phyloP scores from a whole-genome alignment of 2,329 filamentous ascomycete genomes.

The Colletotrichum theobromicola region DNA sequence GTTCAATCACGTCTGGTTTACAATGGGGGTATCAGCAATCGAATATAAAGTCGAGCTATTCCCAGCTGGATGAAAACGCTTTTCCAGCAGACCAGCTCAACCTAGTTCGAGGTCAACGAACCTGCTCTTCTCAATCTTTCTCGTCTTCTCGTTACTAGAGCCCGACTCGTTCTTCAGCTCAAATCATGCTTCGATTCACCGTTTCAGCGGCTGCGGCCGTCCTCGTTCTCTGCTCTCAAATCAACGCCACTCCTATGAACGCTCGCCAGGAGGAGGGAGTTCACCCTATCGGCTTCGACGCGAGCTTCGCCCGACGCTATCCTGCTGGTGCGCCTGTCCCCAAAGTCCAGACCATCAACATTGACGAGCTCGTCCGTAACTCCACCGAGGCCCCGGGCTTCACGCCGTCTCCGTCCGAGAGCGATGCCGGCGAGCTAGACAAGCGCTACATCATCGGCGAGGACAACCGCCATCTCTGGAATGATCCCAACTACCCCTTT shows the following conservation, averaged over 20 bases:
- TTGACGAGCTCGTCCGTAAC: not conserved
- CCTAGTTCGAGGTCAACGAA: not conserved
- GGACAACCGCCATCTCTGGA: slow-evolving; percentile 27
- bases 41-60: not conserved
- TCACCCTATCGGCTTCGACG: not conserved
- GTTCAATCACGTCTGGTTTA: not conserved
- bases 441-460: slow-evolving; percentile 27
- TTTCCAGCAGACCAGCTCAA: not conserved
- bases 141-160: not conserved
- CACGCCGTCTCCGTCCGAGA: not conserved
- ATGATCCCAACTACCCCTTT: slow-evolving; percentile 24
- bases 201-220: not conserved
- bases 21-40: not conserved
- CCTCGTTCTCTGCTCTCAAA: not conserved
- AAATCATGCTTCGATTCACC: not conserved
- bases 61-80: not conserved
- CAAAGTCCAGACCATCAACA: not conserved
- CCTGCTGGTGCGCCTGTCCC: not conserved
- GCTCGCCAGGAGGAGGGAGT: not conserved
- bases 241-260: not conserved
- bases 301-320: slow-evolving; percentile 26
- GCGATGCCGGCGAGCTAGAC: not conserved
- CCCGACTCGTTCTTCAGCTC: not conserved
- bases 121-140: not conserved
- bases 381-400: not conserved